Base-by-base conservation (phyloP, 2,329 filamentous ascomycete species). In the Plectosphaerella sp. region DNA sequence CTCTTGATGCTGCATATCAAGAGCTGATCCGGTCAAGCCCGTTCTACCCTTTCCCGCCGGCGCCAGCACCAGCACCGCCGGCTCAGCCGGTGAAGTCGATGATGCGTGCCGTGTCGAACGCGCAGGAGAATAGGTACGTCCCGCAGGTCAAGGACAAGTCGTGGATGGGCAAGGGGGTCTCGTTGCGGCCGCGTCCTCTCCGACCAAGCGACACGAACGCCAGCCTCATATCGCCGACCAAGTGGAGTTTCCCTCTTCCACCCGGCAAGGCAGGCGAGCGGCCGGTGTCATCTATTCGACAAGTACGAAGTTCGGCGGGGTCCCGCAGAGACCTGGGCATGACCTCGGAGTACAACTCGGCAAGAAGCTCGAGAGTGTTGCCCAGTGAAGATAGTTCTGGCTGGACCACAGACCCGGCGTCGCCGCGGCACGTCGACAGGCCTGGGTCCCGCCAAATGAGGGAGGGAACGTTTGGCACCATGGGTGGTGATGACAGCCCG, bases 341-440 rank as follows among this genome's bases (percentile, higher is more conserved):
- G 37, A n/a, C 10, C 10, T 18, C 41, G 15, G 41, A 20, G n/a
- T 20, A 20, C 16, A 20, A 12, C n/a, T 43, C 41, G 18, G 18
- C 18, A 18, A 43, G 41, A 43, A 43, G 18, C 16, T 43, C 41
- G 41, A 43, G 41, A 20, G 41, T 16, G 15, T 6, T 43, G 41
- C 16, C n/a, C 16, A 43, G 16, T 20, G 41, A 43, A 25, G 56
- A 54, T 12, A 42, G 36, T 14, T 56, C 54, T 12, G 56, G 50
- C 47, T 58, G 56, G 56, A 48, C 52, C 47, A 58, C 56, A 10
- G 56, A 58, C 33, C 46, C 48, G 22, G 54, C 52, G 15, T 51
- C 54, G 16, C 35, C 48, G 49, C 51, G 49, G 47, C 50, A 50
- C 22, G 49, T 35, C 36, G 39, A 50, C 10, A n/a, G 11, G 36